Conservation (phyloP, 306 rosid genomes). For the Trifolium pratense region DNA sequence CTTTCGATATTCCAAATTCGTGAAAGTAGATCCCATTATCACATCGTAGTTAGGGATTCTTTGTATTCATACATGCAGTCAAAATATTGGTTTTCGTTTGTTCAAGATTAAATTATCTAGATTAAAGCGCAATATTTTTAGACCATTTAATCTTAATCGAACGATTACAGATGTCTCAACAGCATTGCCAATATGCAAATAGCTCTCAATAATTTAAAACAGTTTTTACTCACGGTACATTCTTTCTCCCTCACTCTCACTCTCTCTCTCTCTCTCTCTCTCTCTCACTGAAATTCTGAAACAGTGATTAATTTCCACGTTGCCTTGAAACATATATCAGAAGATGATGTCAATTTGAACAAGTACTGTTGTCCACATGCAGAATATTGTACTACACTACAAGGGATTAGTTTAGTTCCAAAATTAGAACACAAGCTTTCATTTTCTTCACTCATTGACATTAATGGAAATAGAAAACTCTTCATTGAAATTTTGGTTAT, state of each 20-base stretch:
- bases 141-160: background rate
- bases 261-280: conserved; percentile 35
- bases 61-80: background rate
- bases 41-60: background rate
- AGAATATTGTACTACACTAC: conserved; percentile 41
- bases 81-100: background rate
- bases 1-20: background rate
- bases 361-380: conserved; percentile 48
- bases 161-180: background rate
- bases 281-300: conserved; percentile 23
- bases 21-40: too few relatives aligned
- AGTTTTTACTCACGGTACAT: conserved; percentile 35
- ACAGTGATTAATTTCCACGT: conserved; percentile 31
- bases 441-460: conserved; percentile 16
- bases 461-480: background rate
- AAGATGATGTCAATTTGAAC: conserved; percentile 35
- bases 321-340: conserved; percentile 11
- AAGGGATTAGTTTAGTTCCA: conserved; percentile 29
- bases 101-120: background rate
- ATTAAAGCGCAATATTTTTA: background rate
- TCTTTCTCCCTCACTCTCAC: too few relatives aligned
- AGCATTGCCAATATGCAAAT: background rate
- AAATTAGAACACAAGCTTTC: conserved; percentile 9
- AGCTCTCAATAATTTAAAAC: conserved; percentile 7
- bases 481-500: background rate